These are phyloP conservation scores for Pythium plurisporium DNA, from an alignment of 352 stramenopile genomes.

Conservation along the genomic window DNA sequence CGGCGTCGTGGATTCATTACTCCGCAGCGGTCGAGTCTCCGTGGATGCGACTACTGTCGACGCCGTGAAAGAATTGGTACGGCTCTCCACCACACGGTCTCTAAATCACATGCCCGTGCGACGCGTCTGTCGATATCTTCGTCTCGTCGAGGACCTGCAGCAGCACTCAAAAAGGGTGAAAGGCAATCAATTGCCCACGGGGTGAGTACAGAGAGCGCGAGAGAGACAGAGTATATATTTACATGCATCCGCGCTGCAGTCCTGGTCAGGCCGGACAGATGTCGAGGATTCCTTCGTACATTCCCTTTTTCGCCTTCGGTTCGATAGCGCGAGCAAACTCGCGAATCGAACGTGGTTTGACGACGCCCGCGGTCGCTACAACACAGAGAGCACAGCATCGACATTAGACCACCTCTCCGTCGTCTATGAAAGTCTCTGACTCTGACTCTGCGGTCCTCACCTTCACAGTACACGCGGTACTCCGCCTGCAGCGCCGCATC, in stretches of 20 bases:
- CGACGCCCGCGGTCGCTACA: slow-evolving; percentile 3
- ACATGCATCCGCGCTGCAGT: no score
- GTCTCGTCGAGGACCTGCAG: not conserved
- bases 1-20: slow-evolving; percentile 13
- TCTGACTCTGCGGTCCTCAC: slow-evolving; percentile 6
- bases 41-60: not conserved
- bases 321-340: slow-evolving; percentile 19
- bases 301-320: slow-evolving; percentile 14
- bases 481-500: slow-evolving; percentile 14
- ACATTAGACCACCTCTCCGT: no score
- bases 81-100: not conserved
- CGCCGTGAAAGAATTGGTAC: slow-evolving; percentile 2
- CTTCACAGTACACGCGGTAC: slow-evolving; percentile 21
- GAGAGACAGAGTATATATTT: not conserved
- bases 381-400: no score
- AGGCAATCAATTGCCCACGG: no score
- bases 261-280: not conserved
- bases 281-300: slow-evolving; percentile 19
- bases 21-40: slow-evolving; percentile 3
- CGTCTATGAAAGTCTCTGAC: no score
- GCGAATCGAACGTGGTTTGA: slow-evolving; percentile 13
- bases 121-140: not conserved
- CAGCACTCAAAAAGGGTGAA: not conserved
- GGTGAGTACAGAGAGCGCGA: no score
- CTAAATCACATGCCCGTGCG: not conserved